Conservation (phyloP, 352 stramenopile species). For the Phytophthora vignae region DNA sequence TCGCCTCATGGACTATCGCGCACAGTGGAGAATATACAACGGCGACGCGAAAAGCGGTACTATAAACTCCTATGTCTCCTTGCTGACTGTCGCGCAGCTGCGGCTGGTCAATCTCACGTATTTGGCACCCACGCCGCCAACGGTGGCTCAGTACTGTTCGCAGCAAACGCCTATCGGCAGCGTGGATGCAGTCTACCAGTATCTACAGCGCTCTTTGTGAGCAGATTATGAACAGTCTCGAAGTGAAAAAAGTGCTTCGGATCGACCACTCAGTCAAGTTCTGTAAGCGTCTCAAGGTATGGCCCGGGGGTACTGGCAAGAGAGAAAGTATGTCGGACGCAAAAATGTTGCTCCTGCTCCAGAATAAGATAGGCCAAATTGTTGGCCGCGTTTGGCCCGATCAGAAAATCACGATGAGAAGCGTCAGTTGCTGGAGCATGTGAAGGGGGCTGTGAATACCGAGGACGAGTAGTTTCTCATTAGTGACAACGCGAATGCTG, state of each 20-base stretch:
- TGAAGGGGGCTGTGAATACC: neutral
- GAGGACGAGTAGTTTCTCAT: neutral
- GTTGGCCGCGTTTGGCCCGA: neutral
- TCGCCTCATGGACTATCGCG: neutral
- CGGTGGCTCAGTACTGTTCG: neutral
- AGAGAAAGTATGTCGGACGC: neutral
- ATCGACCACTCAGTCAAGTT: neutral
- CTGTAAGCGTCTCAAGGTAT: neutral
- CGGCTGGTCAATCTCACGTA: neutral
- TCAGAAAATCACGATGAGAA: neutral
- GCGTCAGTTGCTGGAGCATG: neutral
- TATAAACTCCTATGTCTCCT: neutral
- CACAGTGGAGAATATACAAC: neutral
- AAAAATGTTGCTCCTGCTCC: neutral
- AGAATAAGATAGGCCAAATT: neutral
- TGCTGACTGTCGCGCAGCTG: neutral
- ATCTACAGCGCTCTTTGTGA: neutral
- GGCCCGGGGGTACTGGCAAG: neutral
- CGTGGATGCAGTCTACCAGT: neutral
- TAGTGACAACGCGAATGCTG: neutral
- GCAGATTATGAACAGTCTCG: neutral
- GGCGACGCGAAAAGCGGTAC: neutral
- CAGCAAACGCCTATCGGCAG: neutral
- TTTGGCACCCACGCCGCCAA: neutral
- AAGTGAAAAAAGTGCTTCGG: neutral